Percentiles rank a stretch among this genome's conserved stretches.
These are phyloP conservation scores for Zymoseptoria pseudotritici DNA, from an alignment of 2,329 filamentous ascomycete genomes.

Conservation along the genomic window DNA sequence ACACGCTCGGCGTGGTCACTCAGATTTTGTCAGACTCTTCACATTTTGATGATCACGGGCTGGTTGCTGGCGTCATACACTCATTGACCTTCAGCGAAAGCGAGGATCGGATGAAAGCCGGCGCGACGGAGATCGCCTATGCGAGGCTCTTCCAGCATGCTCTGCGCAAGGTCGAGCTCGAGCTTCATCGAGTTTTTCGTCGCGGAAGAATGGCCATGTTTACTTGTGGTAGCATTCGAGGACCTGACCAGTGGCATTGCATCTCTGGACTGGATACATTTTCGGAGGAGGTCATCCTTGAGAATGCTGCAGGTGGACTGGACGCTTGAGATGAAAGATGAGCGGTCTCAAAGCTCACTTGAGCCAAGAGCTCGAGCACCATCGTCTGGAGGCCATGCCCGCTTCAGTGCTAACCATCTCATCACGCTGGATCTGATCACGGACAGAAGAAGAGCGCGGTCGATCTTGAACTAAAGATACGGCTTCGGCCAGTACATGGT, in stretches of 20 bases:
- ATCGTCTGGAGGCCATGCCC: too few species aligned
- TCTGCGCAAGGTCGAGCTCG: constrained; percentile 4
- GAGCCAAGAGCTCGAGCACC: too few species aligned
- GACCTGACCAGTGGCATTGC: constrained; percentile 10
- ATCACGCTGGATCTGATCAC: too few species aligned
- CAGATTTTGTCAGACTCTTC: not conserved
- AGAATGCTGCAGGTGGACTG: too few species aligned
- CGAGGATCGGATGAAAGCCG: constrained; percentile 11
- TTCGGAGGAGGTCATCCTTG: too few species aligned
- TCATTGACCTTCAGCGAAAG: constrained; percentile 10
- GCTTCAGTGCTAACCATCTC: too few species aligned
- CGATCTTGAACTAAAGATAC: too few species aligned
- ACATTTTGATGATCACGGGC: not conserved
- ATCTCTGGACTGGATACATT: too few species aligned
- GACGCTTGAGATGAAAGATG: not conserved
- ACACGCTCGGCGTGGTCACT: not conserved
- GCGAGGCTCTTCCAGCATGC: constrained; percentile 6
- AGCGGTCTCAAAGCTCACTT: too few species aligned
- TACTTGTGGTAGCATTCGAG: constrained; percentile 8
- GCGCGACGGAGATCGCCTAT: constrained; percentile 11
- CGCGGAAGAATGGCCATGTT: constrained; percentile 10
- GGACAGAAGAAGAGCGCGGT: too few species aligned
- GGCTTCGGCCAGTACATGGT: too few species aligned
- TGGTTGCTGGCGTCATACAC: constrained; percentile 2
- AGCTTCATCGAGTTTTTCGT: constrained; percentile 9